Evolutionary conservation across 2,329 filamentous ascomycete species (phyloP).

Genomic region (Diplocarpon mali): DNA sequence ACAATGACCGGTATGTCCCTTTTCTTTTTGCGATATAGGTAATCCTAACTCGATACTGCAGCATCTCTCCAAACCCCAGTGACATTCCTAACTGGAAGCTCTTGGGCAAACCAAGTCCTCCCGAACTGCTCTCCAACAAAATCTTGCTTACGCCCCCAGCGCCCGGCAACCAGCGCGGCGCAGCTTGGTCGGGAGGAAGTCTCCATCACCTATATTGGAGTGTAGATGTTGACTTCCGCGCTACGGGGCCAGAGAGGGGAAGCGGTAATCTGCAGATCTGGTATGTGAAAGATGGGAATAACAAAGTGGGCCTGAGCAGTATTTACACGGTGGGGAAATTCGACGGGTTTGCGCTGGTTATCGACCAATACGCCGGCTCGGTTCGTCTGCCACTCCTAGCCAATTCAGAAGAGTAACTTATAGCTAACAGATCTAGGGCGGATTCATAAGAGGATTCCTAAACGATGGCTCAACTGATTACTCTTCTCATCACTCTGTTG

Average conservation of each 20-base stretch:
- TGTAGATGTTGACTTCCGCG: conserved; percentile 78
- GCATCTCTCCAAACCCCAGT: conserved; percentile 25
- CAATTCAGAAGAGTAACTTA: not conserved
- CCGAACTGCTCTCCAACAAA: conserved; percentile 73
- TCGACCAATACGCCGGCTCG: conserved; percentile 71
- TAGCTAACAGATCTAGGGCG: conserved; percentile 35
- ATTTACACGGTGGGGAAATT: conserved; percentile 79
- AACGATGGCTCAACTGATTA: conserved; percentile 84
- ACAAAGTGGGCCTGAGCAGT: conserved; percentile 57
- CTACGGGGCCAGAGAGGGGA: conserved; percentile 72
- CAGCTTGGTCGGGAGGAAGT: conserved; percentile 63
- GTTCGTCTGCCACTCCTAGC: conserved; percentile 26
- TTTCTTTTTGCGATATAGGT: not conserved
- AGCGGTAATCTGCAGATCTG: conserved; percentile 89
- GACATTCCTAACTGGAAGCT: conserved; percentile 25
- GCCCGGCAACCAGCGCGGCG: conserved; percentile 75
- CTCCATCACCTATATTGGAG: conserved; percentile 62
- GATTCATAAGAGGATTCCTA: conserved; percentile 81
- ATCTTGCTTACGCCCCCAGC: conserved; percentile 82
- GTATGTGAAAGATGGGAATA: conserved; percentile 63
- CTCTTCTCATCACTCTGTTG: conserved; percentile 62
- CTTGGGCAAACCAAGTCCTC: conserved; percentile 35
- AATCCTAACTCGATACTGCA: conserved; percentile 10
- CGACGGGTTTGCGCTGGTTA: conserved; percentile 77
- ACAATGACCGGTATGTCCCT: conserved; percentile 26